phyloP scores from a whole-genome alignment of 2,329 filamentous ascomycete species.

The Phaeosphaeria sp. region DNA sequence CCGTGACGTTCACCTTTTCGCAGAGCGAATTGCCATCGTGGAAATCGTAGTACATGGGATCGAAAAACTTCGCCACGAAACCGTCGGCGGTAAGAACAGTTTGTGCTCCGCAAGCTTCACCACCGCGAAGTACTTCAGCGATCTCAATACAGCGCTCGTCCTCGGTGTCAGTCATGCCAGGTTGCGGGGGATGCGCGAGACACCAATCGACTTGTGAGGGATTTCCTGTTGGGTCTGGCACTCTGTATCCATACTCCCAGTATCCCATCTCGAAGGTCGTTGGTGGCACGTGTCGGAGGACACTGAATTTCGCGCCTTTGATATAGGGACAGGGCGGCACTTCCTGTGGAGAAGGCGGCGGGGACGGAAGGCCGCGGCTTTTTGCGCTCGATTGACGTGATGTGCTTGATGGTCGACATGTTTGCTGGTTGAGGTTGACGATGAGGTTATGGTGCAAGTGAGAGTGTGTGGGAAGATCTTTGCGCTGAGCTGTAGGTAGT shows the following conservation, averaged over 20 bases:
- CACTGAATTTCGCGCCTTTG: background rate
- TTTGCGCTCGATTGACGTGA: background rate
- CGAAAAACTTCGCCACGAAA: slow-evolving; percentile 14
- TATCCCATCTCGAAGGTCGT: background rate
- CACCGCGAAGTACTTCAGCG: background rate
- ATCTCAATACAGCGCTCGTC: background rate
- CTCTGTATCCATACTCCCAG: too few relatives aligned
- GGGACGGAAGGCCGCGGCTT: background rate
- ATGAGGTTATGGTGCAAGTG: background rate
- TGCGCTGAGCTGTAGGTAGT: background rate
- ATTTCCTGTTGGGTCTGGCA: background rate
- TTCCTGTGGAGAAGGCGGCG: background rate
- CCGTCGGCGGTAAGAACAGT: slow-evolving; percentile 3
- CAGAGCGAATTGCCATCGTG: background rate
- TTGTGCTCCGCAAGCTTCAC: slow-evolving; percentile 7
- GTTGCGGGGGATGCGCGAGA: background rate
- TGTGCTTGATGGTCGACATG: background rate
- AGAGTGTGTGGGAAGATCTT: background rate
- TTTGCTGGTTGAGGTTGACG: background rate
- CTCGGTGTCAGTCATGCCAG: background rate
- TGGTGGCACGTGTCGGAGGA: background rate
- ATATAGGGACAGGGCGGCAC: background rate
- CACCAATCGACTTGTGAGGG: background rate
- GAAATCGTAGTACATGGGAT: slow-evolving; percentile 9
- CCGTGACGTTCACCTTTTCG: background rate